Evolutionary conservation across 129 eudicot species (phyloP).

Genomic region (Apium graveolens): DNA sequence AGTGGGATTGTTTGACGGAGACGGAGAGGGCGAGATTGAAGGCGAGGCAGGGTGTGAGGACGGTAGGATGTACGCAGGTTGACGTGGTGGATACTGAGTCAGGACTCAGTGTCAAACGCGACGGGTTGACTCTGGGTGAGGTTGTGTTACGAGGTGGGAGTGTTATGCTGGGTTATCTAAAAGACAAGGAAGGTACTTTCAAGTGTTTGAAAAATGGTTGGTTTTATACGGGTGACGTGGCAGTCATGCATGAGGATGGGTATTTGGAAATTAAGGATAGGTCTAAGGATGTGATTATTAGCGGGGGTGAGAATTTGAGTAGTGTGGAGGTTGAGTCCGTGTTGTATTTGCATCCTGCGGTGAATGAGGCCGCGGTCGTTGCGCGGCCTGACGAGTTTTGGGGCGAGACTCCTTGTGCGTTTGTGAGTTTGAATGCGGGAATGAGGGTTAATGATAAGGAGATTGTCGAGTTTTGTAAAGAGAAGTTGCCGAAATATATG

Average conservation of each 20-base stretch:
- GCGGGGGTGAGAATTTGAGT: conserved; percentile 44
- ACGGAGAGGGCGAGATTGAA: conserved; percentile 24
- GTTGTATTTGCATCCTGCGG: conserved; percentile 38
- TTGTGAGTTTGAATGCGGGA: conserved; percentile 25
- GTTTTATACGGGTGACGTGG: conserved; percentile 33
- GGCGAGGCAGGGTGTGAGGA: conserved; percentile 38
- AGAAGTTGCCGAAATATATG: conserved; percentile 36
- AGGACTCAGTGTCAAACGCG: conserved; percentile 29
- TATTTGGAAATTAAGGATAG: conserved; percentile 42
- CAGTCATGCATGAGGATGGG: conserved; percentile 38
- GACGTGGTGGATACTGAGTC: conserved; percentile 37
- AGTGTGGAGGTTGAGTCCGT: conserved; percentile 45
- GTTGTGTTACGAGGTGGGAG: conserved; percentile 37
- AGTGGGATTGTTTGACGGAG: conserved; percentile 27
- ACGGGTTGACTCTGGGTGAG: conserved; percentile 31
- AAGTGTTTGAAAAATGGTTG: conserved; percentile 28
- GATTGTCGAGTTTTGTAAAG: conserved; percentile 22
- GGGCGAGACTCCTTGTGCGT: conserved; percentile 50
- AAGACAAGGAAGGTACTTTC: conserved; percentile 27
- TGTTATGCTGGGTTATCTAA: conserved; percentile 35
- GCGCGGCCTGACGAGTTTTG: conserved; percentile 43
- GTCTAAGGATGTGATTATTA: conserved; percentile 39
- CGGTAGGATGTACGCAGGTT: conserved; percentile 26
- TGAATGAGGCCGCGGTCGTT: conserved; percentile 41
- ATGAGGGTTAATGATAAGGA: conserved; percentile 8